Evolutionary conservation across 2,329 filamentous ascomycete genomes (phyloP).

Genomic region (Colletotrichum cordylinicola): DNA sequence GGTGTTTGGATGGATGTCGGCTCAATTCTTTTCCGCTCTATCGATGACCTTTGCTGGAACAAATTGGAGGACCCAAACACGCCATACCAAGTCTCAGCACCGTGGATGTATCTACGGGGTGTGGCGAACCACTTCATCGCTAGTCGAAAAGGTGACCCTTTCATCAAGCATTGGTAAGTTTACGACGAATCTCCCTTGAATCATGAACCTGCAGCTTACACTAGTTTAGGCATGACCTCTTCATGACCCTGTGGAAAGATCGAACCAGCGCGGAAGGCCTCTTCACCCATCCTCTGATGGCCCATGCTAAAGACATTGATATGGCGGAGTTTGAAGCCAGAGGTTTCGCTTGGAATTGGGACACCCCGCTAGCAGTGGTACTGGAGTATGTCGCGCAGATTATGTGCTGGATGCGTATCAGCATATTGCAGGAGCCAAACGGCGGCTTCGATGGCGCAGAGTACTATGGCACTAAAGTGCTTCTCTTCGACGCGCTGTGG

Average conservation of each 20-base stretch:
- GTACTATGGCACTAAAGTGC: conserved; percentile 22
- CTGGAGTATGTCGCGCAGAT: conserved; percentile 45
- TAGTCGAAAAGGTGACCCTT: conserved; percentile 40
- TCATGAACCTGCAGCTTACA: not conserved
- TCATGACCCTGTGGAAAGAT: conserved; percentile 33
- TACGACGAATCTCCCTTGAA: fast-evolving
- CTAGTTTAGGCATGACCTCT: conserved; percentile 38
- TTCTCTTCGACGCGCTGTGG: not conserved
- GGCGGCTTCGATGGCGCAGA: conserved; percentile 28
- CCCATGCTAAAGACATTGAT: conserved; percentile 30
- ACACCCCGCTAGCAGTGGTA: conserved; percentile 30
- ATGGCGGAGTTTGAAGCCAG: conserved; percentile 27
- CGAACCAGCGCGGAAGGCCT: conserved; percentile 31
- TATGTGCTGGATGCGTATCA: conserved; percentile 37
- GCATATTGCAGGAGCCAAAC: conserved; percentile 27
- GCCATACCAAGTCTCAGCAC: conserved; percentile 34
- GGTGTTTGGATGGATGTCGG: conserved; percentile 48
- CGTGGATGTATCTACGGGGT: conserved; percentile 26
- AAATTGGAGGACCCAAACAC: conserved; percentile 35
- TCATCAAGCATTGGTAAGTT: conserved; percentile 39
- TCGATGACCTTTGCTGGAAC: conserved; percentile 45
- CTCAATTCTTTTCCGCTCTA: conserved; percentile 37
- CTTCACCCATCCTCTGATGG: conserved; percentile 28
- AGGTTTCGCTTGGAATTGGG: conserved; percentile 34
- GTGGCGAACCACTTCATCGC: conserved; percentile 37